Base-by-base conservation (phyloP, 1,139 yeast genomes). In the Kodamaea derodonti region DNA sequence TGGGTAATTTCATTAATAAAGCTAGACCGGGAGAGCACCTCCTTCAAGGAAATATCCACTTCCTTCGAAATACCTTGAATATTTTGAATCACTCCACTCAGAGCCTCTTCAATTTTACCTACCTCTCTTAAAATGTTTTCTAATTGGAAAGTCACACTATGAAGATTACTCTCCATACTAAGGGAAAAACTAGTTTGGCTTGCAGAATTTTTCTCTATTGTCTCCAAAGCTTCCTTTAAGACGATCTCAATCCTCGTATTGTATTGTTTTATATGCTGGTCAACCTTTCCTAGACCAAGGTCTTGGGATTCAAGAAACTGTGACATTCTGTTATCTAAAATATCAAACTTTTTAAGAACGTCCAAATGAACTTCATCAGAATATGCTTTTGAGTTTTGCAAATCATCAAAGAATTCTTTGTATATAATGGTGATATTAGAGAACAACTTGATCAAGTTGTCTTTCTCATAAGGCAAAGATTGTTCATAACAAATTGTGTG, bases 401-500 rank as follows among this genome's bases (percentile, higher is more conserved):
- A 32, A 7, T 57, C 54, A 1, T 40, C 18, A 28, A 46, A 43
- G 26, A 66, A 45, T 11, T 45, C 39, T 1, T 46, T 39, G 38
- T 62, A 62, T 1, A 58, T 40, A 22, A 41, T 43, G 3, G 81
- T 75, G 7, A 78, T 63, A 38, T 76, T 76, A 14, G 65, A 37
- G 43, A 72, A 76, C 22, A 75, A 48, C 10, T 56, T 47, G 29
- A 76, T 40, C 0, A 77, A 62, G 36, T 72, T 77, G 29, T 72
- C 75, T 40, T 75, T 75, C 39, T 75, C 76, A 43, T 54, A 73
- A 0, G 80, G 80, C 3, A 72, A 43, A 0, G 77, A 61, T 31
- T 72, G 69, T 37, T 75, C 78, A 41, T 59, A 60, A 43, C 83
- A 78, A 0, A 75, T 56, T 3, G 65, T 59, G 3, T 69, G 63